Conservation (phyloP, 495 filamentous ascomycete species). For the Baudoinia panamericana region DNA sequence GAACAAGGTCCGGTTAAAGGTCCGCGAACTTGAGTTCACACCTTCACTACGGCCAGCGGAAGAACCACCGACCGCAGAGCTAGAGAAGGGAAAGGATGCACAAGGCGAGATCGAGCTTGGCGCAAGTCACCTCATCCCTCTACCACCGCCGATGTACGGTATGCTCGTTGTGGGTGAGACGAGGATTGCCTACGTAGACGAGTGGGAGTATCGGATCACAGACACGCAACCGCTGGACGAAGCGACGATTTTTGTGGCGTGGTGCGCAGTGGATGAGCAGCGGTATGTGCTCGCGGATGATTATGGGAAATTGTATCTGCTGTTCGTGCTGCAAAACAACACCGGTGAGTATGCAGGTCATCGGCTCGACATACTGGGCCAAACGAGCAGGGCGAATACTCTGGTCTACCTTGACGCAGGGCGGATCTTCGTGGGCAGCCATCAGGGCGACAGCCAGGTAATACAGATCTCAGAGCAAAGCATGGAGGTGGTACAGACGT, state of each 20-base stretch:
- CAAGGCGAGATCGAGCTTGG: conserved; percentile 57
- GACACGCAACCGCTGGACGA: conserved; percentile 50
- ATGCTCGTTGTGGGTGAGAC: conserved; percentile 78
- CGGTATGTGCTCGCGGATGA: conserved; percentile 83
- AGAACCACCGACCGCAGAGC: conserved; percentile 37
- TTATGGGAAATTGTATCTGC: conserved; percentile 65
- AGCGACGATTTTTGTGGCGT: conserved; percentile 71
- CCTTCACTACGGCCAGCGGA: conserved; percentile 31
- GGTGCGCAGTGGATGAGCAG: conserved; percentile 68
- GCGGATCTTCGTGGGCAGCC: conserved; percentile 74
- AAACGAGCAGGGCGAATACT: conserved; percentile 57
- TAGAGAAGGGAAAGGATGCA: conserved; percentile 31
- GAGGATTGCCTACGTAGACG: conserved; percentile 67
- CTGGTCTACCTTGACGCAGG: conserved; percentile 69
- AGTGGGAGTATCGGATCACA: conserved; percentile 47
- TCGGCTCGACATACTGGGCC: conserved; percentile 52
- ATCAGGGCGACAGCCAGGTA: conserved; percentile 83
- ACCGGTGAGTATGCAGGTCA: conserved; percentile 51
- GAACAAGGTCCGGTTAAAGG: conserved; percentile 46
- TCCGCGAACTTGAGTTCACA: conserved; percentile 42
- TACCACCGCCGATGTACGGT: conserved; percentile 44
- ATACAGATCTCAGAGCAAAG: conserved; percentile 43
- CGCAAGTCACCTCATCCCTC: conserved; percentile 70
- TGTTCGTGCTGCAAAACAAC: conserved; percentile 57
- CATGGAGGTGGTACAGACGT: conserved; percentile 57